phyloP scores from a whole-genome alignment of 2,329 filamentous ascomycete genomes.

The Fusarium vanettenii region DNA sequence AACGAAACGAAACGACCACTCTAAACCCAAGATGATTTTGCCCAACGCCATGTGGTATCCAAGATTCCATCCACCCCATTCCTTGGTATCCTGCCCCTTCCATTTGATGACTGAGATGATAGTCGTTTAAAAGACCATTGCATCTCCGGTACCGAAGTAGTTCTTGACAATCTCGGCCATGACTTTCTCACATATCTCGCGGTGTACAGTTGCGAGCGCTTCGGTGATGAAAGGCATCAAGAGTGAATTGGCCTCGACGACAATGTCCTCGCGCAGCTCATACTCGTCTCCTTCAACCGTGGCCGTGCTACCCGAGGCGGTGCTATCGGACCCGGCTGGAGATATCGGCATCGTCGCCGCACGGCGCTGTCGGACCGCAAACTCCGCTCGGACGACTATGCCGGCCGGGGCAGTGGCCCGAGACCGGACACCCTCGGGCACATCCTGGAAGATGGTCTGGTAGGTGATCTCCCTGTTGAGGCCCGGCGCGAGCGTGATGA shows the following conservation, averaged over 20 bases:
- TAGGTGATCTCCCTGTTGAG: slow-evolving; percentile 55
- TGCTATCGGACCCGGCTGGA: slow-evolving; percentile 41
- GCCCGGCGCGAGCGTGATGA: slow-evolving; percentile 53
- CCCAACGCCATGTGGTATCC: slow-evolving; percentile 29
- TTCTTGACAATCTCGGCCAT: slow-evolving; percentile 45
- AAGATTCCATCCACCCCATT: not conserved
- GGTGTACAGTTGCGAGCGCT: slow-evolving; percentile 45
- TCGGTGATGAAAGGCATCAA: slow-evolving; percentile 51
- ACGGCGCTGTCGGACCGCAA: slow-evolving; percentile 42
- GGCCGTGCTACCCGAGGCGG: slow-evolving; percentile 41
- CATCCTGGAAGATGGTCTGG: slow-evolving; percentile 57
- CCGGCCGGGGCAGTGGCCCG: slow-evolving; percentile 57
- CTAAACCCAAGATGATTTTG: slow-evolving; percentile 19
- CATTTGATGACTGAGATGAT: not conserved
- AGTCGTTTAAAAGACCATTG: not conserved
- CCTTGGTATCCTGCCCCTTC: not conserved
- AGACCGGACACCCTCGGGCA: slow-evolving; percentile 55
- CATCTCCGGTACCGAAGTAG: slow-evolving; percentile 31
- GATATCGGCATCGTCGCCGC: slow-evolving; percentile 31
- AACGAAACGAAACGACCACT: not conserved
- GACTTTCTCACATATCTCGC: slow-evolving; percentile 46
- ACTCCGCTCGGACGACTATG: slow-evolving; percentile 56
- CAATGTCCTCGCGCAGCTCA: slow-evolving; percentile 48
- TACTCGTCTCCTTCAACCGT: slow-evolving; percentile 46
- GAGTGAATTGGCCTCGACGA: slow-evolving; percentile 49